Base-by-base conservation (phyloP, 2,329 filamentous ascomycete genomes). In the Cladorrhinum sp. region DNA sequence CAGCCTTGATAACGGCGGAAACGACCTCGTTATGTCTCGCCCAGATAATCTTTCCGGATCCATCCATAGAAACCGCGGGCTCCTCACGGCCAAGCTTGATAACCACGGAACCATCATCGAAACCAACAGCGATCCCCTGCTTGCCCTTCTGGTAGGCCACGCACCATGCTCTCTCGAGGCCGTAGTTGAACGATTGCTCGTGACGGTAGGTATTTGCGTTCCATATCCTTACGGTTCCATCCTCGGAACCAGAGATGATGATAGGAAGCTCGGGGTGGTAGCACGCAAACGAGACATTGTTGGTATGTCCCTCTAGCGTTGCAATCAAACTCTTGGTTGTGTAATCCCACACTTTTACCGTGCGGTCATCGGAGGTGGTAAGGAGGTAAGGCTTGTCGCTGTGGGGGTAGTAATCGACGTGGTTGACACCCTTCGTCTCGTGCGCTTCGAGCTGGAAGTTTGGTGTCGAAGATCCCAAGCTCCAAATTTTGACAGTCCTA, bases 341-440 rank as follows among this genome's bases (percentile, higher is more conserved):
- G 80, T 99, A 98, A 74, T 99, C 95, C 94, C 95, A 99, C 59
- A 99, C 86, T 82, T 98, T 98, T 70, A 98, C 92, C 0, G 94
- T 98, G 70, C 91, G 87, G 61, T 98, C 95, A 74, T 99, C 95
- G 7, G 92, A 96, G 14, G 94, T 97, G 23, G 95, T 99, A 65
- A 99, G 87, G 51, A 99, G 87, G 73, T 99, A 98, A 24, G 87
- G 87, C 74, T 89, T 89, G 72, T 89, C 87, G 68, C 86, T 87
- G 71, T 88, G 86, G 10, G 86, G 86, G 71, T 89, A 89, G 77
- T 89, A 99, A 73, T 99, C 95, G 69, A 99, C 93, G 73, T 96
- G 92, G 78, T 99, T 99, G 65, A 99, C 95, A 70, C 94, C 94
- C 80, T 97, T 97, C 42, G 91, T 92, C 78, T 98, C 94, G 73